Evolutionary conservation across 257 asterid species (phyloP).

Genomic region (Agastache rugosa): DNA sequence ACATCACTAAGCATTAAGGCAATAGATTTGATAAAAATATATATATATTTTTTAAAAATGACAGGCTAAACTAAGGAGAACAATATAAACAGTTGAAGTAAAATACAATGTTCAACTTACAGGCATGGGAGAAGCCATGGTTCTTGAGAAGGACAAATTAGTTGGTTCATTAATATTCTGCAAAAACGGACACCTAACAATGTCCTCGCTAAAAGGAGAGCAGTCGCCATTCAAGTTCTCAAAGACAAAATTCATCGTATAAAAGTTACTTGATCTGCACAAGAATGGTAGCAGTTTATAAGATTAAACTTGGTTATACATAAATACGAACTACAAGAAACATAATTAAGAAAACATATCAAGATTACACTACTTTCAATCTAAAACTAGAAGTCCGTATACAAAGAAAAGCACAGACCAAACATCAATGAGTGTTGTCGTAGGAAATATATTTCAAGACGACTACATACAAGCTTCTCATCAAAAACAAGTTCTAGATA

Average conservation of each 20-base stretch:
- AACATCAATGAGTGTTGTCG: neutral
- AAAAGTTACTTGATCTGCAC: conserved; percentile 53
- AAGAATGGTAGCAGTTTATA: conserved; percentile 21
- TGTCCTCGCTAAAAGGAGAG: conserved; percentile 59
- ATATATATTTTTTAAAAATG: too few species aligned
- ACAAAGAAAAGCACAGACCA: neutral
- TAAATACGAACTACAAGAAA: neutral
- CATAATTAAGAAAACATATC: neutral
- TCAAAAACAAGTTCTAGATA: neutral
- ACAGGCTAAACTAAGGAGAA: neutral
- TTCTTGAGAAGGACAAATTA: conserved; percentile 73
- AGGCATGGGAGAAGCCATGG: conserved; percentile 61
- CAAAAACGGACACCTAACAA: conserved; percentile 86
- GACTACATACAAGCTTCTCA: neutral
- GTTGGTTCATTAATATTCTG: conserved; percentile 89
- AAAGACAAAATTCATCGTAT: conserved; percentile 60
- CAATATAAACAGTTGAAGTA: conserved; percentile 15
- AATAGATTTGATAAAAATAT: too few species aligned
- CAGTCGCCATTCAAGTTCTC: conserved; percentile 56
- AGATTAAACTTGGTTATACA: neutral
- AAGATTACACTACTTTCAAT: conserved; percentile 22
- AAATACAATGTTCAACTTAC: conserved; percentile 51
- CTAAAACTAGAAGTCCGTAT: neutral
- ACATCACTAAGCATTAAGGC: neutral
- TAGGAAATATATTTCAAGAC: conserved; percentile 14